Percentiles rank a stretch among this genome's conserved stretches.
These are phyloP conservation scores for Ascochyta koolunga DNA, from an alignment of 2,329 filamentous ascomycete genomes.

Conservation along the genomic window DNA sequence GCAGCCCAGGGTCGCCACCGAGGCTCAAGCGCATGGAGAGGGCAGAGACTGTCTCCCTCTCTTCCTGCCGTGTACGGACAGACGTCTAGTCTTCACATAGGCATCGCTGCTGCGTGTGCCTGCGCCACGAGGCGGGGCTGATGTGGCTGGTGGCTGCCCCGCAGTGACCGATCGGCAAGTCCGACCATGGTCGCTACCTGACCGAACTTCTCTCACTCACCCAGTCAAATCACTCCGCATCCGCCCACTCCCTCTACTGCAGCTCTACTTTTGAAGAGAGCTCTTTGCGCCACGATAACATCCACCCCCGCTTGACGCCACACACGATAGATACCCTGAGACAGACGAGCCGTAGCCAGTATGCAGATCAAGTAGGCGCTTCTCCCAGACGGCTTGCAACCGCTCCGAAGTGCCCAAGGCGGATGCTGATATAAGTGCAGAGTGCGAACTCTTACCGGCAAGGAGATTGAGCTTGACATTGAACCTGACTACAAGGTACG, in stretches of 20 bases:
- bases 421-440: slow-evolving; percentile 55
- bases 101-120: neutral
- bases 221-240: neutral
- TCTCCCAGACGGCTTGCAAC: neutral
- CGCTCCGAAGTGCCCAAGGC: neutral
- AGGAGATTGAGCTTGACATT: slow-evolving; percentile 98
- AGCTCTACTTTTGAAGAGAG: neutral
- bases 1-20: neutral
- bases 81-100: neutral
- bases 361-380: slow-evolving; percentile 48
- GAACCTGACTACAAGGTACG: slow-evolving; percentile 89
- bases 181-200: slow-evolving; percentile 15
- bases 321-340: neutral
- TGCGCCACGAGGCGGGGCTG: slow-evolving; percentile 15
- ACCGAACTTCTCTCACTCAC: slow-evolving; percentile 19
- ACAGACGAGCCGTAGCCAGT: slow-evolving; percentile 15
- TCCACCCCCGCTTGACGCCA: neutral
- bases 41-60: neutral
- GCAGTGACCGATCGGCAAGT: slow-evolving; percentile 15
- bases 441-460: slow-evolving; percentile 96
- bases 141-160: slow-evolving; percentile 20
- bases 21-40: neutral
- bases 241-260: neutral
- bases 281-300: neutral
- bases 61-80: neutral